Evolutionary conservation across 164 flowering plant species (phyloP).

Genomic region (Litsea cubeba): DNA sequence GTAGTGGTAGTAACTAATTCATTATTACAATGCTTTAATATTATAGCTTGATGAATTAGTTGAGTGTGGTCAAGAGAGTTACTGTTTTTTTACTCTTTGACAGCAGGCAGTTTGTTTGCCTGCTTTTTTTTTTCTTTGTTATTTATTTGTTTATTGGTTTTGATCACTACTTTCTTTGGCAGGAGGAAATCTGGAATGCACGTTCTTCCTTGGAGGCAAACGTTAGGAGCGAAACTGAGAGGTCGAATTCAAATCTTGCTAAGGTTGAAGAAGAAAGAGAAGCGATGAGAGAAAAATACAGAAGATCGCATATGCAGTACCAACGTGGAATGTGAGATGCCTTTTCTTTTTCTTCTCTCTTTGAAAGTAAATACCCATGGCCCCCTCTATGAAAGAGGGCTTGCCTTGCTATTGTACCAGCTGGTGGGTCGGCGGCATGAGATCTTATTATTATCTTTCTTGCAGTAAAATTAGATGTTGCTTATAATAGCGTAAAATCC

Average conservation of each 20-base stretch:
- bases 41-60: too few species aligned
- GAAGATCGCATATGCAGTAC: conserved; percentile 64
- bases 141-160: neutral
- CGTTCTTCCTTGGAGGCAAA: conserved; percentile 47
- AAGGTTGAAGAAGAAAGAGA: conserved; percentile 50
- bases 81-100: too few species aligned
- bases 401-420: neutral
- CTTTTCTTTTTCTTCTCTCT: neutral
- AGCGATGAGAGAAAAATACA: conserved; percentile 56
- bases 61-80: too few species aligned
- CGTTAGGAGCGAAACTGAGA: conserved; percentile 38
- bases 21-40: too few species aligned
- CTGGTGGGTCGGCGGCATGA: too few species aligned
- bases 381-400: neutral
- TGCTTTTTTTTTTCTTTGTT: too few species aligned
- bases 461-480: too few species aligned
- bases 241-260: conserved; percentile 34
- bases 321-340: conserved; percentile 73
- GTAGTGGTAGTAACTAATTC: too few species aligned
- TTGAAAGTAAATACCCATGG: neutral
- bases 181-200: conserved; percentile 69
- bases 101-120: too few species aligned
- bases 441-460: too few species aligned
- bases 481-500: too few species aligned
- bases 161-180: conserved; percentile 12